Conservation (phyloP, 163 green algal species). For the Chlamydomonas reinhardtii region DNA sequence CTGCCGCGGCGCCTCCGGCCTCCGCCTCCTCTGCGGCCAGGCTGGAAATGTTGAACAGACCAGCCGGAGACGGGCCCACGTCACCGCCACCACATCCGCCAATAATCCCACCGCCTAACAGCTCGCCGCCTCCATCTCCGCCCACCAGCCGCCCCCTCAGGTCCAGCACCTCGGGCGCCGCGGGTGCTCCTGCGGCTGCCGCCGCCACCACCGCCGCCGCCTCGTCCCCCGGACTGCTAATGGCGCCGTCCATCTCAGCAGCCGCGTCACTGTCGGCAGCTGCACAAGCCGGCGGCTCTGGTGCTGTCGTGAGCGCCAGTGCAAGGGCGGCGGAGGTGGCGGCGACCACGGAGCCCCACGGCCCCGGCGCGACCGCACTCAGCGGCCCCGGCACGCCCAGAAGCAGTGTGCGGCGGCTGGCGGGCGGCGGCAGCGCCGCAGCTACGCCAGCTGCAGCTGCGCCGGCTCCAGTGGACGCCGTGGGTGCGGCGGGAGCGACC, state of each 20-base stretch:
- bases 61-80: not conserved
- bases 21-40: not conserved
- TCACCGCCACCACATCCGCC: not conserved
- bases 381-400: conserved; percentile 34
- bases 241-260: not conserved
- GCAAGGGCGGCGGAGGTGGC: not conserved
- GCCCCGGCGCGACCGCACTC: not conserved
- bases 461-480: too few relatives aligned
- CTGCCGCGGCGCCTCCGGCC: not conserved
- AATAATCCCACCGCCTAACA: not conserved
- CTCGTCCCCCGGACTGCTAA: too few relatives aligned
- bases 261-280: not conserved
- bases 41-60: conserved; percentile 8
- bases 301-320: not conserved
- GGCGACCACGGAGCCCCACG: conserved; percentile 11
- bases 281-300: not conserved
- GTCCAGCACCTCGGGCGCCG: conserved; percentile 10
- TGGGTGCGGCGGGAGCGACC: too few relatives aligned
- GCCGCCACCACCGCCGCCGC: not conserved
- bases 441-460: not conserved
- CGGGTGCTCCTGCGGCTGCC: not conserved
- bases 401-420: conserved; percentile 14
- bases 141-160: not conserved
- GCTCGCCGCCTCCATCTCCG: not conserved
- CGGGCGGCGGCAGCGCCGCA: not conserved